These are phyloP conservation scores for Grammothele lineata DNA, from an alignment of 768 basidiomycete genomes.

Conservation along the genomic window DNA sequence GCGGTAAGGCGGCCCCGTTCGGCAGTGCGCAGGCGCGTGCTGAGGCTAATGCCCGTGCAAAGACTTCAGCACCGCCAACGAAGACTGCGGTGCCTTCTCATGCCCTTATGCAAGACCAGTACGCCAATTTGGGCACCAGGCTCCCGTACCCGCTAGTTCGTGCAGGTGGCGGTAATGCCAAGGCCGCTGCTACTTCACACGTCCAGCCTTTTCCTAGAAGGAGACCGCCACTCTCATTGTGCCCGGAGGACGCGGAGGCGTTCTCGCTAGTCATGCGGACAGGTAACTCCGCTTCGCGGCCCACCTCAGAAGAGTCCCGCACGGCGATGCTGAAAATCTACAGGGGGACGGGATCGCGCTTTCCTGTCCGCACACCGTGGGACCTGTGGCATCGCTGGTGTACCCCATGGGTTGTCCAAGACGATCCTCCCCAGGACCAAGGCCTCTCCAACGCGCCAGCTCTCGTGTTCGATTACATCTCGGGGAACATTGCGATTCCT, in stretches of 20 bases:
- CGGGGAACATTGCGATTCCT: constrained; percentile 6
- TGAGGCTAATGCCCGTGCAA: constrained; percentile 10
- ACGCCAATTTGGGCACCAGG: constrained; percentile 4
- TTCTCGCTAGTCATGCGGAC: constrained; percentile 11
- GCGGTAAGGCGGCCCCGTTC: constrained; percentile 9
- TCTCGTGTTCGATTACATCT: constrained; percentile 8
- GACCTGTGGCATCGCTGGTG: constrained; percentile 20
- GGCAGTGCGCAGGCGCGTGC: constrained; percentile 11
- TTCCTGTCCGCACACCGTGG: constrained; percentile 12
- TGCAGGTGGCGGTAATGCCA: background rate
- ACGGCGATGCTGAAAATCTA: constrained; percentile 13
- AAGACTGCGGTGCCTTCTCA: background rate
- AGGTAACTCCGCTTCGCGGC: background rate
- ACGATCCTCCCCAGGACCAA: background rate
- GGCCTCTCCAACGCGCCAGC: background rate
- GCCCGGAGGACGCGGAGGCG: constrained; percentile 6
- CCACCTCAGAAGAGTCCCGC: constrained; percentile 1
- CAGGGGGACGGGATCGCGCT: constrained; percentile 7
- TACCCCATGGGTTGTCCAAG: constrained; percentile 11
- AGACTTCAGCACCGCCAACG: background rate
- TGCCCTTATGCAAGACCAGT: background rate
- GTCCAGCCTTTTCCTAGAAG: constrained; percentile 6
- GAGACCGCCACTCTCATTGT: constrained; percentile 7
- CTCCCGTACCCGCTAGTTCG: constrained; percentile 5
- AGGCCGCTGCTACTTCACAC: background rate